Evolutionary conservation across 495 filamentous ascomycete genomes (phyloP), one percentile per base, ranked within the genome.

Genomic region (Trichoderma virens): DNA sequence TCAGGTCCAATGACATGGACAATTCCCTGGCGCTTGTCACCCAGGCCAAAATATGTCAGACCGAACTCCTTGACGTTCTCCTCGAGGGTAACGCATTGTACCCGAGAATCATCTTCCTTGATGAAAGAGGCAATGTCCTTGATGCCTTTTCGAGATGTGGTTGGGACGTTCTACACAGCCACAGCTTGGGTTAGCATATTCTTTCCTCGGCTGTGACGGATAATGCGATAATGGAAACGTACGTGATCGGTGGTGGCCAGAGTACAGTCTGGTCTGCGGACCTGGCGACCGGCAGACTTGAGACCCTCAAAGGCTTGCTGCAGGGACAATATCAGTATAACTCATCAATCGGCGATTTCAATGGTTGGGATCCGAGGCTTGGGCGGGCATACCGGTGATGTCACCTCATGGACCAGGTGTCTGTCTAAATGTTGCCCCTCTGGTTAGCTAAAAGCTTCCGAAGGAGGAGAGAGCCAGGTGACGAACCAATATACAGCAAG

Each of bases 1-100:
- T 98, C 94, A 45, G 94, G 94, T n/a, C 94, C 94, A 69, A 98
- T 97, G 71, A 98, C 89, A 76, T 98, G 94, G 47, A 98, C 94
- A 72, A 98, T 98, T 68, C 94, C 94, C 79, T 98, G 94, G 34
- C 94, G 85, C 81, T 96, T 96, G 76, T 98, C 94, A 45, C 87
- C 92, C 65, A 98, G 86, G 61, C 94, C 94, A 70, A 98, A 98
- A 78, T 97, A 98, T 72, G 94, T 97, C 71, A 98, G 83, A 68
- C 90, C 92, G 68, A 97, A 97, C 63, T 91, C 89, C 78, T 96
- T 95, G 65, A 98, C 94, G 71, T 98, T 98, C 66, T 97, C 86
- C 75, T 98, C 94, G 34, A 98, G 86, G 43, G 94, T 98, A 67
- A 91, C 83, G 77, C 92, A 97, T 83, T 98, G 94, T 60, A 87